phyloP scores from a whole-genome alignment of 176 grass and related monocot genomes.

The Aegilops sharonensis region DNA sequence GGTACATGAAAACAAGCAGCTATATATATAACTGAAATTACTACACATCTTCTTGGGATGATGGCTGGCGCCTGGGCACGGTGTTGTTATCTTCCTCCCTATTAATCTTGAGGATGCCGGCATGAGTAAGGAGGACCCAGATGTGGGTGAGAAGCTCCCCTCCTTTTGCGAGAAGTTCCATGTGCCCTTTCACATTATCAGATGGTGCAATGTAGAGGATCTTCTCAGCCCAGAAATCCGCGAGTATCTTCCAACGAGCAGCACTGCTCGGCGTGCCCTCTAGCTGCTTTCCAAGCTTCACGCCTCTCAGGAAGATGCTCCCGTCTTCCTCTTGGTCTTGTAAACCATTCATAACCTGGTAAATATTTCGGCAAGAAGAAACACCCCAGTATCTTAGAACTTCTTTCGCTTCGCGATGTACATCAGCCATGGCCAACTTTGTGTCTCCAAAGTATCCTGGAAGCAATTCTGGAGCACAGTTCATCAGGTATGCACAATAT shows the following conservation, averaged over 20 bases:
- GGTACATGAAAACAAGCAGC: not conserved
- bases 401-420: fast-evolving
- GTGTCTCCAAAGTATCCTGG: not conserved
- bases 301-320: not conserved
- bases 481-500: conserved; percentile 2
- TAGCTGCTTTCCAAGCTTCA: not conserved
- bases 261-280: not conserved
- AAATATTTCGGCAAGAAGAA: not conserved
- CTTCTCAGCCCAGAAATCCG: conserved; percentile 16
- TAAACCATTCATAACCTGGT: not conserved
- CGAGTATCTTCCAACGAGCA: not conserved
- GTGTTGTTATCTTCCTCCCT: not conserved
- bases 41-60: not conserved
- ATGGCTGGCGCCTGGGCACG: not conserved
- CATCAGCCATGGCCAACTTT: not conserved
- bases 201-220: conserved; percentile 16
- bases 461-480: not conserved
- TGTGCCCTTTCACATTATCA: not conserved
- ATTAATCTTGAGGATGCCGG: conserved; percentile 4
- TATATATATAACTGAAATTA: not conserved
- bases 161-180: not conserved
- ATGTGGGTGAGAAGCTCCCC: conserved; percentile 16
- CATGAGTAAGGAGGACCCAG: conserved; percentile 7
- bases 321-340: not conserved
- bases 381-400: not conserved